Base-by-base conservation (phyloP, 495 filamentous ascomycete genomes). In the Penicillium robsamsonii region DNA sequence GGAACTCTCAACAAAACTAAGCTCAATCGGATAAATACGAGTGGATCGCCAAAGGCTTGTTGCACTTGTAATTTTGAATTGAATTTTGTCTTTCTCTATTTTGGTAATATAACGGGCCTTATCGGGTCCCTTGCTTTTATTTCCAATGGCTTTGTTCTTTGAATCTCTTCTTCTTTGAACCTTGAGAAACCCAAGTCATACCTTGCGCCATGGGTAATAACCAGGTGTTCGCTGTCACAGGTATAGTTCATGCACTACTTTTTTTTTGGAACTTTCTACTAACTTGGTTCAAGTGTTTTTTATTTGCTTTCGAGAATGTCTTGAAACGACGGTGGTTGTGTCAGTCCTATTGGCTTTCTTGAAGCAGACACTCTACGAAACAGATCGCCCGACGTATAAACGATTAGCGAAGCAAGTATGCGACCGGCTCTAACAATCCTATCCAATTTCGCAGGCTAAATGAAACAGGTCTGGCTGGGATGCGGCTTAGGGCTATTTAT, bases 321-420 rank as follows among this genome's bases (percentile, higher is more conserved):
- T 96, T 22, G 91, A 96, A 69, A 87, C 85, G 0, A 84, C 79
- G 55, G 87, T 94, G 63, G 87, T 96, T 56, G 85, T 94, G 37
- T 93, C 91, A 2, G 85, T 94, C 18, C 77, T 96, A 4, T 76
- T 96, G 46, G 84, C 90, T 25, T 94, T 91, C 64, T 74, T 94
- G 44, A 92, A 91, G 63, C 88, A 92, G 62, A 85, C 87, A 1
- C 78, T 94, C 31, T 84, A 84, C 10, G 53, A 84, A 29, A 63
- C 74, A 27, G 84, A 90, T 71, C 63, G 58, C 0, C 57, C 48
- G 0, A 76, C 81, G 4, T 85, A 89, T 69, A 91, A 87, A 70
- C 81, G 79, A 56, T 80, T 95, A 12, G 79, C 85, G 27, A 81
- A 77, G 57, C 90, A 93, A 80, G 88, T 88, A 72, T 66, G 70